Conservation (phyloP, 768 basidiomycete genomes). For the Lactifluus echinatus region DNA sequence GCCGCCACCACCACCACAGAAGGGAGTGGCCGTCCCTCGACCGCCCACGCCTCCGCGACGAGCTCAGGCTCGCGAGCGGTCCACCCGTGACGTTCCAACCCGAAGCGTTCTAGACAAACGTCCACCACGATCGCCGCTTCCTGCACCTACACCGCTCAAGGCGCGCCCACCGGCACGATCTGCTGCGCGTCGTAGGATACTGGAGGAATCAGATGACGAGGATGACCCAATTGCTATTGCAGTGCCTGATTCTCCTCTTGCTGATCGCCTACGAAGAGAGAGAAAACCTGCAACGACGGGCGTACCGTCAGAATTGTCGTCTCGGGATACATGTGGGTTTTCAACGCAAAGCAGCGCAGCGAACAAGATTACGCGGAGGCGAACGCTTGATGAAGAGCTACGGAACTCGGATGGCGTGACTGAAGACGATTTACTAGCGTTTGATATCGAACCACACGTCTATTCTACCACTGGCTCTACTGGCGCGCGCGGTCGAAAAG, state of each 20-base stretch:
- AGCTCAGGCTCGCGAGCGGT: background rate
- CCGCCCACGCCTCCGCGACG: constrained; percentile 4
- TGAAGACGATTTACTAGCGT: constrained; percentile 27
- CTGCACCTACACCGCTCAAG: constrained; percentile 41
- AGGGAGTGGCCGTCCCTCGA: background rate
- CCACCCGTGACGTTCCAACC: constrained; percentile 27
- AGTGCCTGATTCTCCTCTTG: background rate
- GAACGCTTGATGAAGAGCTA: constrained; percentile 64
- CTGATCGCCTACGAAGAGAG: background rate
- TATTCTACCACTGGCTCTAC: constrained; percentile 46
- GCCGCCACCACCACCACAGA: background rate
- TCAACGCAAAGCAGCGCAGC: constrained; percentile 6
- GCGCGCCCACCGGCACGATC: constrained; percentile 47
- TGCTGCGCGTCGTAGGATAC: background rate
- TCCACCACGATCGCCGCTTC: constrained; percentile 57
- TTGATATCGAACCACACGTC: constrained; percentile 31
- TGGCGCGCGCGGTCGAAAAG: constrained; percentile 44
- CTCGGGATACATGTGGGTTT: background rate
- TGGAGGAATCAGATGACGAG: background rate
- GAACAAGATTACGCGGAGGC: constrained; percentile 30
- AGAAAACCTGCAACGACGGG: background rate
- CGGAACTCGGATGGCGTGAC: constrained; percentile 33
- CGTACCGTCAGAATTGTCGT: background rate
- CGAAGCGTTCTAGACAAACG: constrained; percentile 48
- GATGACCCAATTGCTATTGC: constrained; percentile 15